Base-by-base conservation (phyloP, 306 rosid genomes). In the Prunus kanzakura region DNA sequence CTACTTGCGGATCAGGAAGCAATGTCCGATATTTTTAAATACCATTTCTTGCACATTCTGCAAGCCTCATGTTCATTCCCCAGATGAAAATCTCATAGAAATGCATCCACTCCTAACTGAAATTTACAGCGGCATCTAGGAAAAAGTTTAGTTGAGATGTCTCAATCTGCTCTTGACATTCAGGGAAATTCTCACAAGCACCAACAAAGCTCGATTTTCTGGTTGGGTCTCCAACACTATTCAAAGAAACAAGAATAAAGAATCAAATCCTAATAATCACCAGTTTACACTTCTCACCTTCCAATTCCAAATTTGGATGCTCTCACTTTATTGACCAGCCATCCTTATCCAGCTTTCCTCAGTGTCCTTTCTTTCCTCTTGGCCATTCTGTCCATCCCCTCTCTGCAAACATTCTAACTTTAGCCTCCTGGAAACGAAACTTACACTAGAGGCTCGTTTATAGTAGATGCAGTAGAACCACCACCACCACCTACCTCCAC, bases 401-500 rank as follows among this genome's bases (percentile, higher is more conserved):
- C 25, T 27, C 19, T 72, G 16, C 8, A 18, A n/a, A 58, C 3
- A 3, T 32, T 52, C 8, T 15, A 55, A 62, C 14, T 72, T 47
- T 2, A 47, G 64, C 43, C 20, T 25, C 49, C 35, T 52, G 35
- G 8, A 63, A 45, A 45, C 4, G 38, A 11, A 50, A 6, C 13
- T 46, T 43, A 63, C 11, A 67, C 13, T 23, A 25, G 38, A 27
- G 73, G 25, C 68, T 43, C 78, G 29, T 72, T 32, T 11, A 46
- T 8, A n/a, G 9, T 64, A 4, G 43, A 64, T 46, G 30, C n/a
- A 6, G 27, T 25, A 4, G 20, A 72, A 80, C 72, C 74, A 69
- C 22, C 22, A 22, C 75, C 74, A 69, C 67, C 76, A 79, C 82
- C 76, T 79, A 80, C 87, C 56, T 79, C 88, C 71, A 90, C 84